Evolutionary conservation across 768 basidiomycete species (phyloP).

Genomic region (Psilocybe sp.): DNA sequence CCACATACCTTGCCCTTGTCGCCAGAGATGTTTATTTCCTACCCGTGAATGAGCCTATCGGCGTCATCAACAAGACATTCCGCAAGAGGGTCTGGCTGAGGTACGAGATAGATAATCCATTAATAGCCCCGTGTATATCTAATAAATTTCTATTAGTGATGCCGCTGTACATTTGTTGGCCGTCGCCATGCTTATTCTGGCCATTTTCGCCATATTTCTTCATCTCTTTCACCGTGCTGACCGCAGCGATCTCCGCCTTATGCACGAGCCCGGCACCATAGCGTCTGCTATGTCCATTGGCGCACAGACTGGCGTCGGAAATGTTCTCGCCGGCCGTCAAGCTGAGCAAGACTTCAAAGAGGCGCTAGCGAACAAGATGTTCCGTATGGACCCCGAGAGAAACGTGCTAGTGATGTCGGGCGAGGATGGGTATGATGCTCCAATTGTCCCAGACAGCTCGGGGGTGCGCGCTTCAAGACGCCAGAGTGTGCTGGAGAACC

Average conservation of each 20-base stretch:
- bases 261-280: slow-evolving; percentile 51
- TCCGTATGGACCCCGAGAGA: slow-evolving; percentile 46
- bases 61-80: slow-evolving; percentile 40
- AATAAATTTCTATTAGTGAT: slow-evolving; percentile 25
- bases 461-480: slow-evolving; percentile 10
- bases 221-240: slow-evolving; percentile 46
- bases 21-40: slow-evolving; percentile 53
- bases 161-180: slow-evolving; percentile 43
- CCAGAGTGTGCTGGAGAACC: slow-evolving; percentile 10
- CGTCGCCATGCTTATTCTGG: slow-evolving; percentile 40
- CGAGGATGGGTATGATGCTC: slow-evolving; percentile 44
- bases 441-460: slow-evolving; percentile 26
- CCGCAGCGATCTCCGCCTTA: slow-evolving; percentile 40
- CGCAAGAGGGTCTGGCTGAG: slow-evolving; percentile 47
- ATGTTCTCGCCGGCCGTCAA: slow-evolving; percentile 40
- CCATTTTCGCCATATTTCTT: slow-evolving; percentile 38
- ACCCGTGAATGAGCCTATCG: slow-evolving; percentile 29
- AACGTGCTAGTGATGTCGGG: slow-evolving; percentile 56
- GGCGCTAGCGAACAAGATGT: slow-evolving; percentile 41
- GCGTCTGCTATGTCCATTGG: slow-evolving; percentile 56
- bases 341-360: slow-evolving; percentile 35
- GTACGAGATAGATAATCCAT: slow-evolving; percentile 22
- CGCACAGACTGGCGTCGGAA: slow-evolving; percentile 46
- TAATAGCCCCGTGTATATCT: neutral
- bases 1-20: slow-evolving; percentile 46